A percentile compares a stretch with the other conserved stretches of the same genome.
Conservation (phyloP, 2,329 filamentous ascomycete genomes). For the Lecanicillium sp. region DNA sequence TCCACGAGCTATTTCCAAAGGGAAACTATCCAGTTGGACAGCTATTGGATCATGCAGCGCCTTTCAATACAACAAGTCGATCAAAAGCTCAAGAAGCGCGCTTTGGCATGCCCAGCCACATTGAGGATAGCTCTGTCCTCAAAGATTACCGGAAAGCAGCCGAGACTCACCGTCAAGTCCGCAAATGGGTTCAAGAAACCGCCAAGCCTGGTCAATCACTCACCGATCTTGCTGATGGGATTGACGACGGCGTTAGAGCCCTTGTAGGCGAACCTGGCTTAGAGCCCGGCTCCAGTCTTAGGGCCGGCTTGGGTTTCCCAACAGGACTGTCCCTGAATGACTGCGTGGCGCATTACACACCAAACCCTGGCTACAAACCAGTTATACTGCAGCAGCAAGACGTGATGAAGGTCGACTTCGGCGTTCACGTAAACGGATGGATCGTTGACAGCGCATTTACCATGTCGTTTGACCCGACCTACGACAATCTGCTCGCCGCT, state of each 20-base stretch:
- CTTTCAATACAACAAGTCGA: conserved; percentile 14
- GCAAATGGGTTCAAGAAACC: conserved; percentile 67
- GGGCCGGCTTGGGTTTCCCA: conserved; percentile 74
- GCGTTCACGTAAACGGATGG: conserved; percentile 66
- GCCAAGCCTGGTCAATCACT: conserved; percentile 72
- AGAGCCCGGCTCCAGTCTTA: conserved; percentile 64
- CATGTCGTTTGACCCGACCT: conserved; percentile 61
- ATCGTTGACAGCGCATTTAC: conserved; percentile 76
- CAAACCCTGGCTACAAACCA: conserved; percentile 68
- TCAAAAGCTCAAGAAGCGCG: conserved; percentile 18
- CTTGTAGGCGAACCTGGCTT: conserved; percentile 66
- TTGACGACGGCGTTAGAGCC: conserved; percentile 69
- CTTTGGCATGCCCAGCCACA: conserved; percentile 12
- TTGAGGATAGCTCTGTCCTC: conserved; percentile 48
- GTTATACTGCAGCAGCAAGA: conserved; percentile 58
- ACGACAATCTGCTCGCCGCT: conserved; percentile 62
- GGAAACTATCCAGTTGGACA: conserved; percentile 21
- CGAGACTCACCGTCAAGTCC: conserved; percentile 73
- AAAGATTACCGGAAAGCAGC: conserved; percentile 71
- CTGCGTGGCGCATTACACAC: conserved; percentile 73
- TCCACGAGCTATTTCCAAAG: conserved; percentile 20
- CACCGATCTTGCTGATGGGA: conserved; percentile 70
- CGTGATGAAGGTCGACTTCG: conserved; percentile 72
- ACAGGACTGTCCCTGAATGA: conserved; percentile 75
- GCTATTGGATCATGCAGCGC: conserved; percentile 14